Evolutionary conservation across 2,329 filamentous ascomycete genomes (phyloP).

Genomic region (Aureobasidium pullulans): DNA sequence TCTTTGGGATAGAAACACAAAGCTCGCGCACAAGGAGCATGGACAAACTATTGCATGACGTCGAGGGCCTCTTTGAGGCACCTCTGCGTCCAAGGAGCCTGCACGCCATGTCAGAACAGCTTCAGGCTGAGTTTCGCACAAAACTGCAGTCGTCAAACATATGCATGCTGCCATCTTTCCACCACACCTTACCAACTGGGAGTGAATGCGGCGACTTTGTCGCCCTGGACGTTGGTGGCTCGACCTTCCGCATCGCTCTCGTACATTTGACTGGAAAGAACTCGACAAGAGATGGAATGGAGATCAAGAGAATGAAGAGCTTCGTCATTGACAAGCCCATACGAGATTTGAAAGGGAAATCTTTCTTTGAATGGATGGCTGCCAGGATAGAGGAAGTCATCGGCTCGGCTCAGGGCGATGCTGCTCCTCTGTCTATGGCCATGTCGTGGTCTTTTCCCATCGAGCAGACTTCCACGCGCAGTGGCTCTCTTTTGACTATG

Average conservation of each 20-base stretch:
- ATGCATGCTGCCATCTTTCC: constrained; percentile 61
- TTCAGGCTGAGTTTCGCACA: constrained; percentile 46
- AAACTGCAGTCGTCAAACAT: constrained; percentile 50
- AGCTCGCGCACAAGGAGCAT: constrained; percentile 27
- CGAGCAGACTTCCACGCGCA: constrained; percentile 54
- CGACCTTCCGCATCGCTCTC: constrained; percentile 56
- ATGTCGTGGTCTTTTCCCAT: constrained; percentile 61
- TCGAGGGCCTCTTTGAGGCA: constrained; percentile 36
- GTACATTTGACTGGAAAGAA: constrained; percentile 46
- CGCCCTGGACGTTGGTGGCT: constrained; percentile 59
- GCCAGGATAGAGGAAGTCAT: constrained; percentile 50
- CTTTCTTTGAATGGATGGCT: constrained; percentile 63
- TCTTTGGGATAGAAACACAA: background rate
- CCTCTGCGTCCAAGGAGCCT: constrained; percentile 35
- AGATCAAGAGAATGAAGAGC: constrained; percentile 47
- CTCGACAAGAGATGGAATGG: constrained; percentile 32
- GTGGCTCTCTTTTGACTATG: constrained; percentile 53
- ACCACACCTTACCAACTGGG: constrained; percentile 53
- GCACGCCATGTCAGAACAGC: constrained; percentile 36
- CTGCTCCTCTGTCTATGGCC: constrained; percentile 46
- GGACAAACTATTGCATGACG: constrained; percentile 40
- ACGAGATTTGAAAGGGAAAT: constrained; percentile 46
- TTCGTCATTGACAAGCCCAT: constrained; percentile 51
- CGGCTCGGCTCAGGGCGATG: constrained; percentile 30
- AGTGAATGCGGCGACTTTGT: constrained; percentile 53